Conservation (phyloP, 805 yeast genomes). For the Candida boleticola region DNA sequence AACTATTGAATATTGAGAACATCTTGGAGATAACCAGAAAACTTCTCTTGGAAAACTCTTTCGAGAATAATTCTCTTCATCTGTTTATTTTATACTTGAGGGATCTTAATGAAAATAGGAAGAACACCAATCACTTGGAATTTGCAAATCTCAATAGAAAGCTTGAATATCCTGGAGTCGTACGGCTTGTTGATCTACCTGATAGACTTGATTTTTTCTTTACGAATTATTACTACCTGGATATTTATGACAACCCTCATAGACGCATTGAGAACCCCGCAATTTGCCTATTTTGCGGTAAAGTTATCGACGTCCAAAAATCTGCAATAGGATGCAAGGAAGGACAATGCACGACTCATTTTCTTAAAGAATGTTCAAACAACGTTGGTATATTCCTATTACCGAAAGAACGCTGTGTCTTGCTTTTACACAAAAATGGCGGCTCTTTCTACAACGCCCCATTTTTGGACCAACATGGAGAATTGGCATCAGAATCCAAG, state of each 20-base stretch:
- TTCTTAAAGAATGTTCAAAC: constrained; percentile 57
- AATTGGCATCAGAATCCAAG: constrained; percentile 69
- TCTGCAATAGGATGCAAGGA: constrained; percentile 48
- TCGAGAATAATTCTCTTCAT: constrained; percentile 25
- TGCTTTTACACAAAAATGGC: constrained; percentile 65
- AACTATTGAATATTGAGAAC: constrained; percentile 46
- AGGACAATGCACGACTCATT: constrained; percentile 84
- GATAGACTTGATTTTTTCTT: constrained; percentile 64
- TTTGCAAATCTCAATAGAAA: constrained; percentile 14
- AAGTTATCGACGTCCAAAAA: constrained; percentile 64
- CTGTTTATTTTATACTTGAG: constrained; percentile 16
- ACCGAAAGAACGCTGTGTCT: constrained; percentile 64
- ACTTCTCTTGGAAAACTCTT: constrained; percentile 14
- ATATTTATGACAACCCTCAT: constrained; percentile 38
- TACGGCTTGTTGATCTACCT: constrained; percentile 66
- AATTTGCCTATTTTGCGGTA: constrained; percentile 80
- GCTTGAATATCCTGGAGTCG: constrained; percentile 63
- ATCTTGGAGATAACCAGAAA: constrained; percentile 23
- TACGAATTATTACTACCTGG: constrained; percentile 53
- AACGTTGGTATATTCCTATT: constrained; percentile 69
- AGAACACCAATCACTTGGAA: constrained; percentile 1
- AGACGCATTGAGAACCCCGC: constrained; percentile 66
- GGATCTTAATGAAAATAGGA: not conserved
- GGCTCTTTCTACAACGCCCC: constrained; percentile 89
- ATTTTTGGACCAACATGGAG: constrained; percentile 83